Evolutionary conservation across 768 basidiomycete species (phyloP), one percentile per base, ranked within the genome.

Genomic region (Boletus fagicola): DNA sequence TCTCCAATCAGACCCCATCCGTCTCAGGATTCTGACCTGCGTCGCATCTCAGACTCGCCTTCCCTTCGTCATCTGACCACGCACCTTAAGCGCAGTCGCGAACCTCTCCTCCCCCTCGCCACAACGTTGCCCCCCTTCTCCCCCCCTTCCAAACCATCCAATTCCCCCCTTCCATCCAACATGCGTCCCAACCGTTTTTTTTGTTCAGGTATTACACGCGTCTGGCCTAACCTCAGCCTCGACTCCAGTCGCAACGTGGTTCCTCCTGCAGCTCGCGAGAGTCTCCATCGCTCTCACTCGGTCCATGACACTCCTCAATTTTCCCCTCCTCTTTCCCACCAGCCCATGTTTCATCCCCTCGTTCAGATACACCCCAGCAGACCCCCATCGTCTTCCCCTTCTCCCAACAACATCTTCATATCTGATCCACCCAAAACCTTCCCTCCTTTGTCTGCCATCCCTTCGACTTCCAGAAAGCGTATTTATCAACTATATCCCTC

Each of bases 401-500:
- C 72, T 30, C 71, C 70, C 44, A 68, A 64, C 47, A 62, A 64
- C 28, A 31, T 66, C 24, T 72, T 72, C 57, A 60, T 72, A 49
- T 42, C 71, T 11, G 52, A 70, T n/a, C 74, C 76, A 12, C 64
- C 71, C 2, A 61, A 65, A 20, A 62, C 62, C 12, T 61, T 62
- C 60, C 70, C 71, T 40, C 73, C 73, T 55, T 70, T 75, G 38
- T 73, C 72, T 46, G 68, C 69, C 24, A 61, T 72, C 10, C 78
- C 79, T 31, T 6, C 53, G 15, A 13, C 47, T 18, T 68, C 71
- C 47, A 70, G 68, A 24, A 62, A 82, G 51, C 81, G 82, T 35
- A 83, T 84, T 51, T 86, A 87, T 71, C 75, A 85, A 60, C 71
- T 78, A 20, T 84, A 91, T 67, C 83, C 85, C 1, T 90, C 90